Base-by-base conservation (phyloP, 805 yeast species). In the Saturnispora bothae region DNA sequence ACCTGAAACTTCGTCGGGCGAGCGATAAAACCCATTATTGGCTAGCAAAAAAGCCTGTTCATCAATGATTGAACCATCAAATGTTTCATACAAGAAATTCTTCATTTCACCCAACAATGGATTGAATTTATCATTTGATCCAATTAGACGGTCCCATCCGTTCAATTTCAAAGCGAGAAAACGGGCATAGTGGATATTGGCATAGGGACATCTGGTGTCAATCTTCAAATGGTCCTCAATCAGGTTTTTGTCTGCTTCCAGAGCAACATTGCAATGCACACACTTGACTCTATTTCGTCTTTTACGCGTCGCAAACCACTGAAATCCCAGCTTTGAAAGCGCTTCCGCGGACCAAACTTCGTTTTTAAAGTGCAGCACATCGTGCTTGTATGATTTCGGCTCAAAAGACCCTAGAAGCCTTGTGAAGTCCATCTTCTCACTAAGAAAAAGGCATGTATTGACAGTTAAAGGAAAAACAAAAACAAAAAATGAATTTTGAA, bases 11-110 rank as follows among this genome's bases (percentile, higher is more conserved):
- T n/a, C n/a, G n/a, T 20, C 53, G 44, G 59, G 45, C 28, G 45
- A 35, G 50, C 69, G 77, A 44, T 66, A 75, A 50, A 83, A 79
- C 1, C 94, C 94, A 25, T 76, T 73, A 22, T 65, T 67, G 2
- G 75, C 73, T 59, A 83, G 53, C 32, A 53, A 56, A 1, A n/a
- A n/a, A n/a, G n/a, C n/a, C n/a, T n/a, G n/a, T n/a, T n/a, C n/a
- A n/a, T n/a, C n/a, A n/a, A n/a, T n/a, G n/a, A n/a, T n/a, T n/a
- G n/a, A n/a, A n/a, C n/a, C n/a, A n/a, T n/a, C n/a, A n/a, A n/a
- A n/a, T n/a, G n/a, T n/a, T n/a, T n/a, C n/a, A n/a, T n/a, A n/a
- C n/a, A n/a, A n/a, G n/a, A n/a, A n/a, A n/a, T n/a, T n/a, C n/a
- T n/a, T n/a, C n/a, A n/a, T n/a, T n/a, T n/a, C n/a, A n/a, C n/a